These are phyloP conservation scores for Ogataea zsoltii DNA, from an alignment of 805 yeast genomes.

Conservation along the genomic window DNA sequence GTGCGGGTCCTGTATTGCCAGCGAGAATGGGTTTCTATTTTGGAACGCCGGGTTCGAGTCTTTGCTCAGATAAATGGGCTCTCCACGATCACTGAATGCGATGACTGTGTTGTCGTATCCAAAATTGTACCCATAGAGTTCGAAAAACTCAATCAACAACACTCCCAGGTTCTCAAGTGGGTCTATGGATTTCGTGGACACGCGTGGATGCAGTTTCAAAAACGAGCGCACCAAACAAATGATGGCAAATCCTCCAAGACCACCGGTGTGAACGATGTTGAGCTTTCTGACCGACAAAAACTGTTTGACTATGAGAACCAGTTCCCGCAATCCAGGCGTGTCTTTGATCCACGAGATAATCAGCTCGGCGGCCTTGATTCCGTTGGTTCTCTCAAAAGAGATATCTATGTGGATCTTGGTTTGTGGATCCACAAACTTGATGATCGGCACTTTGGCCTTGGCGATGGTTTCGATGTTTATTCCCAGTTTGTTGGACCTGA, in stretches of 20 bases:
- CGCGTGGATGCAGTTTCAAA: constrained; percentile 74
- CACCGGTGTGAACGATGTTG: constrained; percentile 90
- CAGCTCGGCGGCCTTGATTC: constrained; percentile 76
- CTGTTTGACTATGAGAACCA: constrained; percentile 81
- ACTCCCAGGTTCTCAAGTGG: constrained; percentile 81
- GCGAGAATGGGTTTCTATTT: constrained; percentile 56
- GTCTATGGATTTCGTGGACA: constrained; percentile 63
- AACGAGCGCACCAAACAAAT: constrained; percentile 84
- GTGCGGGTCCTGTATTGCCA: constrained; percentile 87
- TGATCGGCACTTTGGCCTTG: constrained; percentile 89
- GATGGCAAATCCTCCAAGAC: constrained; percentile 92
- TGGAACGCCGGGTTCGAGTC: constrained; percentile 36
- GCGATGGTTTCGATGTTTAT: constrained; percentile 81
- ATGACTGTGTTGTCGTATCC: constrained; percentile 80
- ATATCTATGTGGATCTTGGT: constrained; percentile 80
- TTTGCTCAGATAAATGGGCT: constrained; percentile 62
- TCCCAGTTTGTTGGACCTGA: constrained; percentile 64
- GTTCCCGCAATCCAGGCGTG: constrained; percentile 79
- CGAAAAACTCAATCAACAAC: constrained; percentile 86
- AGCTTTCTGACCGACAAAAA: constrained; percentile 75
- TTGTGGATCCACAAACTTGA: constrained; percentile 77
- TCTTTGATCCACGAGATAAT: constrained; percentile 72
- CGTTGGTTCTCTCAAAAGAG: constrained; percentile 84
- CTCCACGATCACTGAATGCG: constrained; percentile 55
- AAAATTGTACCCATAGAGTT: constrained; percentile 85